Conservation (phyloP, 768 basidiomycete species). For the Boletellus ananas region DNA sequence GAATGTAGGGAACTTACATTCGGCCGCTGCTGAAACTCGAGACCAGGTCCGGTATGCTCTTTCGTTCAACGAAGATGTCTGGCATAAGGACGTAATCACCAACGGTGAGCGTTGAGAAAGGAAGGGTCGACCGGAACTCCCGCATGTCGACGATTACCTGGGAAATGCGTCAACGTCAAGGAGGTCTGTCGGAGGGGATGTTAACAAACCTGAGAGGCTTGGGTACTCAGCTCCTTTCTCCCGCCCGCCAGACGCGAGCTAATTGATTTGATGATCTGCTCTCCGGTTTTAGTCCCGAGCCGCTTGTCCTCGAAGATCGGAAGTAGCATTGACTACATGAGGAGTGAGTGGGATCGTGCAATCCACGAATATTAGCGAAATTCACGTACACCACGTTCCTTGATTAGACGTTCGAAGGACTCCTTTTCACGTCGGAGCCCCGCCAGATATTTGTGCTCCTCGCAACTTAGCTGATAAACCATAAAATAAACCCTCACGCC, state of each 20-base stretch:
- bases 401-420: constrained; percentile 88
- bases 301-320: constrained; percentile 68
- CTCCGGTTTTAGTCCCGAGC: constrained; percentile 36
- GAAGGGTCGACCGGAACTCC: constrained; percentile 91
- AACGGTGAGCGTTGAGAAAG: constrained; percentile 88
- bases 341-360: background rate
- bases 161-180: background rate
- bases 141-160: constrained; percentile 96
- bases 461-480: constrained; percentile 89
- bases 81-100: constrained; percentile 96
- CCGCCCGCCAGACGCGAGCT: constrained; percentile 87
- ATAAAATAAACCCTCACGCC: constrained; percentile 91
- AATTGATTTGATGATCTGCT: constrained; percentile 74
- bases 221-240: constrained; percentile 57
- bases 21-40: constrained; percentile 91
- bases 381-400: constrained; percentile 77
- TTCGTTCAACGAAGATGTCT: constrained; percentile 93
- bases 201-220: constrained; percentile 57
- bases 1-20: constrained; percentile 57
- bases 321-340: constrained; percentile 77
- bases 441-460: constrained; percentile 93
- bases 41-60: constrained; percentile 90
- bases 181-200: background rate
- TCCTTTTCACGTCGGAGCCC: constrained; percentile 89
- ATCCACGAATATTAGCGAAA: background rate